Conservation (phyloP, 768 basidiomycete species). For the Lactarius sanguifluus region DNA sequence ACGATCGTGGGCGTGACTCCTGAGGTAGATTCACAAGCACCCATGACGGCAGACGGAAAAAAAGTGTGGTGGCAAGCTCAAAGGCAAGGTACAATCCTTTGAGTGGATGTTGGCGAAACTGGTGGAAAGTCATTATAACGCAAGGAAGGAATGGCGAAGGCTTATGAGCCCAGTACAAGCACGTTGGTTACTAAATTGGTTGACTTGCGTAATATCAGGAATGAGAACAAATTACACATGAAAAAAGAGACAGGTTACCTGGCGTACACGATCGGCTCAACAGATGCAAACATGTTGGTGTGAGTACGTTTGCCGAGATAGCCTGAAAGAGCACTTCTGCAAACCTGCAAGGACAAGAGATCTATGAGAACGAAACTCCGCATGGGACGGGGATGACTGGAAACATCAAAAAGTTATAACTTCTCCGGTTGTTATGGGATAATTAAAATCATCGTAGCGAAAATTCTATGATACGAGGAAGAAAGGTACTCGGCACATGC, state of each 20-base stretch:
- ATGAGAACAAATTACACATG: neutral
- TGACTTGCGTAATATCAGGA: neutral
- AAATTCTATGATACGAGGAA: neutral
- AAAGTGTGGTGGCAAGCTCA: slow-evolving; percentile 12
- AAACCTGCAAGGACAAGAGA: neutral
- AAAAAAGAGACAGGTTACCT: neutral
- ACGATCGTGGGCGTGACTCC: slow-evolving; percentile 15
- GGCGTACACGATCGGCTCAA: neutral
- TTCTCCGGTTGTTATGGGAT: neutral
- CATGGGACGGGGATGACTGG: neutral
- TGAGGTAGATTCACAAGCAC: slow-evolving; percentile 7
- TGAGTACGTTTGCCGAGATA: neutral
- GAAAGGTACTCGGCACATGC: neutral
- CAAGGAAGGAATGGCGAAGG: neutral
- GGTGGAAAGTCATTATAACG: slow-evolving; percentile 15
- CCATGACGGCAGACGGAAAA: slow-evolving; percentile 25
- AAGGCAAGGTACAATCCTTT: slow-evolving; percentile 22
- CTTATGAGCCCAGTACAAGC: neutral
- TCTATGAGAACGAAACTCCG: neutral
- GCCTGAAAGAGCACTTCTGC: neutral
- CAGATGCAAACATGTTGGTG: neutral
- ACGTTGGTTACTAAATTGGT: slow-evolving; percentile 4
- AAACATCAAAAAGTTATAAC: neutral
- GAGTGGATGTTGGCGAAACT: slow-evolving; percentile 21
- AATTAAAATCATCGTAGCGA: neutral